A percentile compares a stretch with the other conserved stretches of the same genome.
Conservation (phyloP, 345 rosid species). For the Turnera subulata region DNA sequence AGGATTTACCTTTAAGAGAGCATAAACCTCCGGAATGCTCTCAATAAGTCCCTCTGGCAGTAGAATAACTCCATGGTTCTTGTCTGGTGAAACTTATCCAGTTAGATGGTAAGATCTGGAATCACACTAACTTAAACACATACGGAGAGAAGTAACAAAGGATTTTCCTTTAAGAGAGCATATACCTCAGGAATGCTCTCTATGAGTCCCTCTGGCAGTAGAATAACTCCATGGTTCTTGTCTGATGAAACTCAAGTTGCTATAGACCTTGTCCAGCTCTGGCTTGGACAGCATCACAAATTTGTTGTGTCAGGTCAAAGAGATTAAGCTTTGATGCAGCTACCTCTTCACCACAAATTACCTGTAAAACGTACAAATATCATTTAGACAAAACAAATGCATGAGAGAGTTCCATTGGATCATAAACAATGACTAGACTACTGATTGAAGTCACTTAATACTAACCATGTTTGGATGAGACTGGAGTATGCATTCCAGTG, state of each 20-base stretch:
- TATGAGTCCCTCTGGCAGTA: no score
- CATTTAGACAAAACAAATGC: background rate
- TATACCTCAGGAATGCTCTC: no score
- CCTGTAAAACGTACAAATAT: constrained; percentile 39
- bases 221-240: no score
- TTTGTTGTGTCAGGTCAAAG: constrained; percentile 78
- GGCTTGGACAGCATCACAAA: constrained; percentile 96
- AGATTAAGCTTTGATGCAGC: constrained; percentile 97
- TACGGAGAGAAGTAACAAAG: constrained; percentile 12
- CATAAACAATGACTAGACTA: constrained; percentile 12
- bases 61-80: no score
- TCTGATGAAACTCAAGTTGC: constrained; percentile 12
- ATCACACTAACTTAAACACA: no score
- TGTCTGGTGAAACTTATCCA: constrained; percentile 46
- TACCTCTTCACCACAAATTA: constrained; percentile 93
- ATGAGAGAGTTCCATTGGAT: no score
- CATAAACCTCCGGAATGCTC: no score
- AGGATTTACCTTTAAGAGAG: no score
- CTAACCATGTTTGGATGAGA: constrained; percentile 98
- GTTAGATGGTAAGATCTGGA: constrained; percentile 17
- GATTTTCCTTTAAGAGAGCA: no score
- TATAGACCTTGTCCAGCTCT: constrained; percentile 76
- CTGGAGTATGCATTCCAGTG: constrained; percentile 94
- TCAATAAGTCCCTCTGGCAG: no score
- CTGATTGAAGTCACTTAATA: constrained; percentile 3